Percentiles rank a stretch among this genome's conserved stretches.
phyloP scores from a whole-genome alignment of 805 yeast species.

The Scheffersomyces ergatensis region DNA sequence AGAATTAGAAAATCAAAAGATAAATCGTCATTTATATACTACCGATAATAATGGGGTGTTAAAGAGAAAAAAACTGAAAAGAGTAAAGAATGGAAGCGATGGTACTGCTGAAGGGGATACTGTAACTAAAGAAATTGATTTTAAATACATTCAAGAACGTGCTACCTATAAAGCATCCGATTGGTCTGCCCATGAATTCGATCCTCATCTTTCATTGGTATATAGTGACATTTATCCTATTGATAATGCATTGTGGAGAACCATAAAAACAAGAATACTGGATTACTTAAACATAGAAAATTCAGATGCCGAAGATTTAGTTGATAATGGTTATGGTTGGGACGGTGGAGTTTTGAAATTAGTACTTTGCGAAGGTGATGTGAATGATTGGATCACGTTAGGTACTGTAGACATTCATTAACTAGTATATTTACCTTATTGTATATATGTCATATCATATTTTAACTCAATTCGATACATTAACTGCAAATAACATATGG shows the following conservation, averaged over 20 bases:
- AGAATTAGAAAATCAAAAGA: conserved; percentile 32
- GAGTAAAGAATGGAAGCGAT: conserved; percentile 7
- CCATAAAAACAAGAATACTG: conserved; percentile 61
- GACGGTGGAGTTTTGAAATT: conserved; percentile 64
- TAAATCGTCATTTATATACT: conserved; percentile 39
- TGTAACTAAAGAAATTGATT: conserved; percentile 22
- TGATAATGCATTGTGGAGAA: conserved; percentile 61
- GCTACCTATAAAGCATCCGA: conserved; percentile 47
- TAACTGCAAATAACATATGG: too few species aligned
- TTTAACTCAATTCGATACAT: too few species aligned
- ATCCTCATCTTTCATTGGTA: conserved; percentile 72
- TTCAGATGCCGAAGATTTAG: conserved; percentile 33
- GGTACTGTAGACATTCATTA: conserved; percentile 49
- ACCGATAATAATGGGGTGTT: conserved; percentile 31
- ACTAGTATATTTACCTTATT: neutral
- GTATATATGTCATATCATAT: too few species aligned
- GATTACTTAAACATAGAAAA: conserved; percentile 57
- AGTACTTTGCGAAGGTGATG: conserved; percentile 71
- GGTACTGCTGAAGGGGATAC: neutral
- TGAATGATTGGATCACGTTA: conserved; percentile 62
- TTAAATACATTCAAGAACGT: conserved; percentile 19
- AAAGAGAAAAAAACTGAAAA: conserved; percentile 22
- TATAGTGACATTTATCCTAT: conserved; percentile 67
- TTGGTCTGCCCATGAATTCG: conserved; percentile 58
- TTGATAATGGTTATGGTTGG: conserved; percentile 52